phyloP scores from a whole-genome alignment of 1,284 basidiomycete genomes.

The Microbotryum scabiosae region DNA sequence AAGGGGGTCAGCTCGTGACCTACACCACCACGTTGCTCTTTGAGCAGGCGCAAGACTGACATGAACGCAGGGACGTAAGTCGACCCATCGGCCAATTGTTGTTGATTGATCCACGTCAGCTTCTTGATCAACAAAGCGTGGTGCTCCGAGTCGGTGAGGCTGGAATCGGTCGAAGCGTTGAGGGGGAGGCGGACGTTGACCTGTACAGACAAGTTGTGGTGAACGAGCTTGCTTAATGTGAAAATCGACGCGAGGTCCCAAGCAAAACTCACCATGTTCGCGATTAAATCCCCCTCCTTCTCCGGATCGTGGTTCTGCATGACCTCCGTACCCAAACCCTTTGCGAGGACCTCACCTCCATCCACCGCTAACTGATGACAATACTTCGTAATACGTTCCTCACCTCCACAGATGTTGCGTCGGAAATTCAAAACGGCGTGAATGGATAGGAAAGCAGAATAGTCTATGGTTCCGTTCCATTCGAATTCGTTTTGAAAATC shows the following conservation, averaged over 20 bases:
- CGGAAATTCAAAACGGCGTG: slow-evolving; percentile 30
- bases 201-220: slow-evolving; percentile 9
- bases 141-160: not conserved
- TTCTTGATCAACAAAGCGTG: not conserved
- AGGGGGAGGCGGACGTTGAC: slow-evolving; percentile 29
- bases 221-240: not conserved
- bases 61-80: not conserved
- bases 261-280: slow-evolving; percentile 31
- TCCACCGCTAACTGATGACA: slow-evolving; percentile 28
- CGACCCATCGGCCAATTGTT: not conserved
- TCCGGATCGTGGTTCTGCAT: slow-evolving; percentile 24
- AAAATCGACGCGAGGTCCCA: not conserved
- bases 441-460: slow-evolving; percentile 8
- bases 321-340: slow-evolving; percentile 21
- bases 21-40: too few species aligned
- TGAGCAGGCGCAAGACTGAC: not conserved
- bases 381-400: slow-evolving; percentile 27
- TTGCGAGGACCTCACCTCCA: slow-evolving; percentile 24
- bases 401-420: slow-evolving; percentile 26
- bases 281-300: slow-evolving; percentile 25
- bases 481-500: not conserved
- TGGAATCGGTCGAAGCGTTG: not conserved
- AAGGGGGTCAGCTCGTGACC: too few species aligned
- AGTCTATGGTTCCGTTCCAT: slow-evolving; percentile 24
- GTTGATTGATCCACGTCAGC: not conserved